Conservation (phyloP, 495 filamentous ascomycete genomes). For the Physcia stellaris region DNA sequence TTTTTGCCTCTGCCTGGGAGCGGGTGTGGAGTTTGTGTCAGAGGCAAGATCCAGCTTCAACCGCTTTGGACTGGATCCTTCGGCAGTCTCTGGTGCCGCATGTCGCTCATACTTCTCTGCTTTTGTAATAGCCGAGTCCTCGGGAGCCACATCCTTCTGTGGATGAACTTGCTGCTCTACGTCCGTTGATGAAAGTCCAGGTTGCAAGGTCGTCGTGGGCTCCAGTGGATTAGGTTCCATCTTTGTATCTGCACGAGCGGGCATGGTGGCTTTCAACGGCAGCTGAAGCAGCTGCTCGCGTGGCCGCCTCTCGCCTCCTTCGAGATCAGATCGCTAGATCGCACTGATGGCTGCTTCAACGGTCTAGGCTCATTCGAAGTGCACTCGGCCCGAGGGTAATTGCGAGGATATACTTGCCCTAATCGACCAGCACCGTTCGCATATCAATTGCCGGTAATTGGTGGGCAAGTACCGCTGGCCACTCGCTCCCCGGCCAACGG, state of each 20-base stretch:
- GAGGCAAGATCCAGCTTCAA: conserved; percentile 32
- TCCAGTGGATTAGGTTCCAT: conserved; percentile 9
- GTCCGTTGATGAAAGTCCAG: not conserved
- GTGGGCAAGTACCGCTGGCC: too few species aligned
- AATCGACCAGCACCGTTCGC: too few species aligned
- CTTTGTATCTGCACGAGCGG: conserved; percentile 1
- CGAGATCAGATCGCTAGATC: too few species aligned
- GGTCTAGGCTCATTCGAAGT: too few species aligned
- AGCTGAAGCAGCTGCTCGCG: too few species aligned
- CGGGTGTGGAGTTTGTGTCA: conserved; percentile 15
- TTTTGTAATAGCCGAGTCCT: conserved; percentile 21
- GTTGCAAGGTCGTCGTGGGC: conserved; percentile 5
- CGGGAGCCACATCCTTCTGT: conserved; percentile 10
- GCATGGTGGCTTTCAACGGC: too few species aligned
- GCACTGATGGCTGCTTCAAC: too few species aligned
- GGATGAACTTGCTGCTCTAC: conserved; percentile 12
- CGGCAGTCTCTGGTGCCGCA: conserved; percentile 7
- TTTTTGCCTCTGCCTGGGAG: conserved; percentile 32
- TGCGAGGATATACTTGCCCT: too few species aligned
- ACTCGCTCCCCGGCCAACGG: too few species aligned
- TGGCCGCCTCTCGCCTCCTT: too few species aligned
- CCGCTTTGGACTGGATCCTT: conserved; percentile 45
- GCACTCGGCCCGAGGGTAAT: too few species aligned
- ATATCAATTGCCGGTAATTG: too few species aligned
- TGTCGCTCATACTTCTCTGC: conserved; percentile 22